Percentiles rank a stretch among this genome's conserved stretches.
Evolutionary conservation across 441 rosid species (phyloP).

Genomic region (Populus hybrid): DNA sequence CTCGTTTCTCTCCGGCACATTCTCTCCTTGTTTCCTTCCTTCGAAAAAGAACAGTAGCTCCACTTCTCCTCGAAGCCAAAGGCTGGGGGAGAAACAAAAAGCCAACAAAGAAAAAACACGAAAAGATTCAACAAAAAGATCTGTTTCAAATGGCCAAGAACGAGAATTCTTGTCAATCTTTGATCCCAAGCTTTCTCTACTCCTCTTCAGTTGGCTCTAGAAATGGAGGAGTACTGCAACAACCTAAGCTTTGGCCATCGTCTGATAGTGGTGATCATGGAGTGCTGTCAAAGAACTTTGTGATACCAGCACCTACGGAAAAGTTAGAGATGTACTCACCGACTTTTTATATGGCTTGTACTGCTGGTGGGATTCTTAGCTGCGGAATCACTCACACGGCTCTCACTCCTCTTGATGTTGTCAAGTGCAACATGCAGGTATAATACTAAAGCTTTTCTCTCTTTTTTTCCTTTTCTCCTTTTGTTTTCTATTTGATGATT

Average conservation of each 20-base stretch:
- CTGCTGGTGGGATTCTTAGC: conserved; percentile 75
- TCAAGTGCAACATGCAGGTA: conserved; percentile 99
- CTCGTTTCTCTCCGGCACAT: not conserved
- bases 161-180: conserved; percentile 43
- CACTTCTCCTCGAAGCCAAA: not conserved
- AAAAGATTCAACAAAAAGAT: not conserved
- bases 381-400: conserved; percentile 95
- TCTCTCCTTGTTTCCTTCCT: not conserved
- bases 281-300: conserved; percentile 29
- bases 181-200: conserved; percentile 79
- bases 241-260: not conserved
- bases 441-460: not conserved
- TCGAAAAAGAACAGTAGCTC: not conserved
- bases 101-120: not conserved
- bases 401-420: conserved; percentile 96
- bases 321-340: conserved; percentile 91
- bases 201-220: conserved; percentile 18
- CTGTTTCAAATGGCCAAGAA: conserved; percentile 37
- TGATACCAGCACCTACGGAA: conserved; percentile 76
- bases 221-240: conserved; percentile 4
- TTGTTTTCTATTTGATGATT: not conserved
- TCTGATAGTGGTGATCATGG: conserved; percentile 15
- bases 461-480: not conserved
- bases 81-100: not conserved
- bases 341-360: conserved; percentile 80